Conservation (phyloP, 208 protist genomes). For the Leishmania major region DNA sequence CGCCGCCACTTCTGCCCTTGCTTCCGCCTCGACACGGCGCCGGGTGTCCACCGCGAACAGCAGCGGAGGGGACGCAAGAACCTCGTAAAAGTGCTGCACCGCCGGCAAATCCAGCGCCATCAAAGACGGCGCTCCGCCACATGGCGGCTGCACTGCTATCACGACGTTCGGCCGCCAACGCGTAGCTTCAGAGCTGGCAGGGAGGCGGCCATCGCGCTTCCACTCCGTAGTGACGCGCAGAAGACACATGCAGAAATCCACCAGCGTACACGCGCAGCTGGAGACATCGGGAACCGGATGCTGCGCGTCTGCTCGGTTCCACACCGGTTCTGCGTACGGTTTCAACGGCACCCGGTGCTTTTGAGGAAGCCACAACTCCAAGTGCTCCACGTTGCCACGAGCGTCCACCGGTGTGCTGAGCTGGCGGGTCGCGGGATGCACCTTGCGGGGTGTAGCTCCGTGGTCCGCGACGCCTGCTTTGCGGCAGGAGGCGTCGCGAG, state of each 20-base stretch:
- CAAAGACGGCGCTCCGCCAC: constrained; percentile 24
- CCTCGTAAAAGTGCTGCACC: constrained; percentile 30
- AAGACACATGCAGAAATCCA: constrained; percentile 15
- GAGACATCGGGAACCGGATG: constrained; percentile 1
- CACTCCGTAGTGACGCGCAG: constrained; percentile 8
- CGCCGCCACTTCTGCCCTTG: constrained; percentile 17
- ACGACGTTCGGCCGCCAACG: constrained; percentile 14
- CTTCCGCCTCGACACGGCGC: constrained; percentile 14
- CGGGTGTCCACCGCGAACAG: constrained; percentile 18
- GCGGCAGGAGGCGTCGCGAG: neutral
- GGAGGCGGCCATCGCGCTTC: constrained; percentile 1
- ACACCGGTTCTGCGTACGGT: constrained; percentile 42
- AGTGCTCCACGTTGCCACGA: constrained; percentile 15
- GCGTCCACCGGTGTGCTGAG: constrained; percentile 15
- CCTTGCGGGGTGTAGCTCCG: neutral
- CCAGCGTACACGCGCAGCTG: neutral
- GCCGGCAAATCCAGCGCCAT: constrained; percentile 15
- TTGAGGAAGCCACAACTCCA: constrained; percentile 80
- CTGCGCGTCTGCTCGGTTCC: constrained; percentile 12
- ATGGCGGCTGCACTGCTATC: constrained; percentile 17
- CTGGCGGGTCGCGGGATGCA: neutral
- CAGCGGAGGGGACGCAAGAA: constrained; percentile 15
- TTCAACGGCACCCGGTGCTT: constrained; percentile 72
- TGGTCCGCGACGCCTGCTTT: neutral
- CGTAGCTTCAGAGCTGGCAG: neutral